Evolutionary conservation across 2,329 filamentous ascomycete genomes (phyloP).

Genomic region (Trichocomaceae sp.): DNA sequence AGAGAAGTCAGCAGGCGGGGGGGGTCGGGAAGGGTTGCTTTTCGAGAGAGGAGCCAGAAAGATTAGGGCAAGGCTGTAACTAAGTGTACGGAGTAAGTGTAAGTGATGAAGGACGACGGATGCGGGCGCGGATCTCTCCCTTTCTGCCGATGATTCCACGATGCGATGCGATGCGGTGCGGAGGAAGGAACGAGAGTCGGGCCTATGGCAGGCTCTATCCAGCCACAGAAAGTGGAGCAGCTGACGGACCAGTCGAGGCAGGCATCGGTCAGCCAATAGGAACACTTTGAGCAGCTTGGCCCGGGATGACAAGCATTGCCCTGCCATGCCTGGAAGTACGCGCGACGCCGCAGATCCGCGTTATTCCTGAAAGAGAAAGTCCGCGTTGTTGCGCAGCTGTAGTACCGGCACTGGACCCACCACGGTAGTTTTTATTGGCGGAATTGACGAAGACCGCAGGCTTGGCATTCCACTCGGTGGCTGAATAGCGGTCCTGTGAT

Average conservation of each 20-base stretch:
- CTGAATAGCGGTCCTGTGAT: background rate
- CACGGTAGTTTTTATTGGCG: background rate
- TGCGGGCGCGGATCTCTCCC: conserved; percentile 1
- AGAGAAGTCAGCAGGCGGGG: conserved; percentile 7
- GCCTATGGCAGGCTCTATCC: conserved; percentile 7
- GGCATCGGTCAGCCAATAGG: conserved; percentile 3
- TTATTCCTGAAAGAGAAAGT: background rate
- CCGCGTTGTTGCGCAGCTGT: background rate
- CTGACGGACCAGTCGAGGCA: background rate
- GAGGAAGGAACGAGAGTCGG: conserved; percentile 5
- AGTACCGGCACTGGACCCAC: background rate
- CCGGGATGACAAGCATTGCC: background rate
- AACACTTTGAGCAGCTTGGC: conserved; percentile 1
- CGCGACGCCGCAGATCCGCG: background rate
- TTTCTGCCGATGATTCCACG: background rate
- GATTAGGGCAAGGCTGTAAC: background rate
- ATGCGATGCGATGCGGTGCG: conserved; percentile 8
- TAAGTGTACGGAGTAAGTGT: too few relatives aligned
- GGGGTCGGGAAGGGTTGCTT: background rate
- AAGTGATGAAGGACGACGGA: conserved; percentile 6
- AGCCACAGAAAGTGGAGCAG: conserved; percentile 7
- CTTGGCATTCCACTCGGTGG: conserved; percentile 2
- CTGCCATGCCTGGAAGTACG: conserved; percentile 5
- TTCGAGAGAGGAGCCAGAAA: background rate
- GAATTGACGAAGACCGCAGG: background rate